Base-by-base conservation (phyloP, 139 green algal genomes). In the Asterochloris sp. region DNA sequence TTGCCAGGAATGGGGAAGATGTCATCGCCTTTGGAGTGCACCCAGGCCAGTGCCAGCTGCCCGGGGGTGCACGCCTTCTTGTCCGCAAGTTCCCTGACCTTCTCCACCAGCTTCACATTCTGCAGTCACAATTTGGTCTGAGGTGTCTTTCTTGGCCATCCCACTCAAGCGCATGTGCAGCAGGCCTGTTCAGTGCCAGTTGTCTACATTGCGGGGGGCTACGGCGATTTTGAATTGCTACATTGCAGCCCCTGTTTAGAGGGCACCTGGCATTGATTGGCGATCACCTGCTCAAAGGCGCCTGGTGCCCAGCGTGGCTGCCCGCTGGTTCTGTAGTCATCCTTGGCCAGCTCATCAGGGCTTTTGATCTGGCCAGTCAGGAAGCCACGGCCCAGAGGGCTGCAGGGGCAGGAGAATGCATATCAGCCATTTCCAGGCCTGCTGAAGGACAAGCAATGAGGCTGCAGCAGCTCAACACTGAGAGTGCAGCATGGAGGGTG, bases 31-130 rank as follows among this genome's bases (percentile, higher is more conserved):
- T 82, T 54, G n/a, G 47, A 17, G 28, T 92, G 85, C 75, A 97
- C 83, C 93, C 93, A 97, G 0, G 92, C 91, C 73, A 97, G 87
- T 16, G 93, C 90, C 78, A 97, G 78, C 91, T 97, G 93, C 17
- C 78, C 88, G 24, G 89, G 75, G 10, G 88, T 94, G 82, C 79
- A 89, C 9, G 89, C 90, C 84, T 96, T 95, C 69, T 79, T 78
- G 12, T 73, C 38, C 0, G 93, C 93, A 6, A 95, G 64, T 13
- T 66, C 77, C 76, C 87, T 84, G 14, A 95, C 62, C 21, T 85
- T 80, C 66, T 93, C 79, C 38, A 95, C 90, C 28, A 96, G 75
- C 69, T 82, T 77, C 78, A 93, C 29, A 83, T 96, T 96, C 86
- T 90, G 81, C 74, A 74, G 27, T 54, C 29, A 17, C 14, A 24